These are phyloP conservation scores for Xylariaceae sp. DNA, from an alignment of 2,329 filamentous ascomycete species.

Conservation along the genomic window DNA sequence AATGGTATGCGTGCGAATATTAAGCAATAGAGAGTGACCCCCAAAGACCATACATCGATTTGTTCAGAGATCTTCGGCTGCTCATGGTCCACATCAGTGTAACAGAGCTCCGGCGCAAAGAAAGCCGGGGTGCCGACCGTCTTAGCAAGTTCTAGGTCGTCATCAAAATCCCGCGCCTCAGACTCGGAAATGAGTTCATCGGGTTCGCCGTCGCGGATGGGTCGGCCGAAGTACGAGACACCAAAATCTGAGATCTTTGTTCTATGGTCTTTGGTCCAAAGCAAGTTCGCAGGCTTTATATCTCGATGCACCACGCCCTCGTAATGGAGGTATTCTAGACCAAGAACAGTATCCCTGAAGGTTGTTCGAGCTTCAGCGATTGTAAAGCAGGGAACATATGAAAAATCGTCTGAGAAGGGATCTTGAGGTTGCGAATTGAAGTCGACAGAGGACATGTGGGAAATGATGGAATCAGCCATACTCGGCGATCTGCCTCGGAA, in stretches of 20 bases:
- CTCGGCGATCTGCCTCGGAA: slow-evolving; percentile 69
- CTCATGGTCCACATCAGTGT: slow-evolving; percentile 66
- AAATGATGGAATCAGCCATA: slow-evolving; percentile 70
- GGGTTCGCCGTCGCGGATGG: slow-evolving; percentile 74
- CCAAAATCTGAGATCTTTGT: slow-evolving; percentile 99
- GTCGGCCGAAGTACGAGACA: slow-evolving; percentile 91
- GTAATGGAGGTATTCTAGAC: slow-evolving; percentile 88
- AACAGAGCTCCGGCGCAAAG: slow-evolving; percentile 94
- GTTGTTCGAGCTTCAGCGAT: slow-evolving; percentile 74
- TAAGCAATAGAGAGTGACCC: slow-evolving; percentile 92
- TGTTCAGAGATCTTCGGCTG: slow-evolving; percentile 81
- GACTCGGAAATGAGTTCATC: slow-evolving; percentile 72
- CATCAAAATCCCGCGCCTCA: slow-evolving; percentile 81
- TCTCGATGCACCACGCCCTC: slow-evolving; percentile 80
- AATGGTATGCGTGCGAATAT: slow-evolving; percentile 93
- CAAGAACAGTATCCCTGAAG: slow-evolving; percentile 88
- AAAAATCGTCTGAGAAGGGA: slow-evolving; percentile 77
- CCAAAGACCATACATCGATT: slow-evolving; percentile 96
- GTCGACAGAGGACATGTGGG: slow-evolving; percentile 63
- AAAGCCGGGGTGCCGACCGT: slow-evolving; percentile 97
- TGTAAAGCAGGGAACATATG: slow-evolving; percentile 90
- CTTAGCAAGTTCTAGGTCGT: slow-evolving; percentile 94
- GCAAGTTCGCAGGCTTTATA: slow-evolving; percentile 83
- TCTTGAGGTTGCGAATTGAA: slow-evolving; percentile 55
- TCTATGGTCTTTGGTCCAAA: slow-evolving; percentile 77